These are phyloP conservation scores for Fonsecaea multimorphosa DNA, from an alignment of 2,329 filamentous ascomycete species.

Conservation along the genomic window DNA sequence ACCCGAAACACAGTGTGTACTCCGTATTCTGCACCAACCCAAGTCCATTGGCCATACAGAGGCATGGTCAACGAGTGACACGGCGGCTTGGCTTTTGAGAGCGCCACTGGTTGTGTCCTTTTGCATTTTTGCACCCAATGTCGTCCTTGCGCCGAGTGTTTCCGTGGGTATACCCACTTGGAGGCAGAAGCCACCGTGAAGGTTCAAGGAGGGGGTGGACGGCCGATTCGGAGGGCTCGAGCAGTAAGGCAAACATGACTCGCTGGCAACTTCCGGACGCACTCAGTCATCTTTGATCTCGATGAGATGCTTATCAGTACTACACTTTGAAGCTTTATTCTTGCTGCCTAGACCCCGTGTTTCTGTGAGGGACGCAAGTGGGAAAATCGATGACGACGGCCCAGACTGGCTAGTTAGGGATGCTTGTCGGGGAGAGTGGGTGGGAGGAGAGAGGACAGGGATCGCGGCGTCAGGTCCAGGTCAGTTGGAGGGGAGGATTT, in stretches of 20 bases:
- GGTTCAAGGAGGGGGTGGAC: neutral
- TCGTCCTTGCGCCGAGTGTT: neutral
- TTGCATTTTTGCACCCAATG: neutral
- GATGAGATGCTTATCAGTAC: conserved; percentile 4
- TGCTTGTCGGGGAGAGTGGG: neutral
- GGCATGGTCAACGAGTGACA: neutral
- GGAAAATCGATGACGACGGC: neutral
- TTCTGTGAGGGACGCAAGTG: neutral
- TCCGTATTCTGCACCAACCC: neutral
- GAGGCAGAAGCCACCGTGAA: neutral
- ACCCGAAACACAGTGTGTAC: conserved; percentile 23
- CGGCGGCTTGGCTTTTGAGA: conserved; percentile 1
- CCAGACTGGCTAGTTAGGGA: neutral
- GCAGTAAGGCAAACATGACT: neutral
- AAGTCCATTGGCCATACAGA: neutral
- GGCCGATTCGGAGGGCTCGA: neutral
- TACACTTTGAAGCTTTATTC: neutral
- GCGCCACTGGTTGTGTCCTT: neutral
- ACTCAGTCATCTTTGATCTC: neutral
- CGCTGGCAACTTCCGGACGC: neutral
- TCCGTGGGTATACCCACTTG: neutral
- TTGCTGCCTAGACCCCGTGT: conserved; percentile 1
- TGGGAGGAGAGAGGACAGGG: neutral
- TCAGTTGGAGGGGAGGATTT: neutral
- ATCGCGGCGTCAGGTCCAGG: neutral